A percentile compares a stretch with the other conserved stretches of the same genome.
Evolutionary conservation across 1,284 basidiomycete species (phyloP).

Genomic region (Pseudozyma hubeiensis): DNA sequence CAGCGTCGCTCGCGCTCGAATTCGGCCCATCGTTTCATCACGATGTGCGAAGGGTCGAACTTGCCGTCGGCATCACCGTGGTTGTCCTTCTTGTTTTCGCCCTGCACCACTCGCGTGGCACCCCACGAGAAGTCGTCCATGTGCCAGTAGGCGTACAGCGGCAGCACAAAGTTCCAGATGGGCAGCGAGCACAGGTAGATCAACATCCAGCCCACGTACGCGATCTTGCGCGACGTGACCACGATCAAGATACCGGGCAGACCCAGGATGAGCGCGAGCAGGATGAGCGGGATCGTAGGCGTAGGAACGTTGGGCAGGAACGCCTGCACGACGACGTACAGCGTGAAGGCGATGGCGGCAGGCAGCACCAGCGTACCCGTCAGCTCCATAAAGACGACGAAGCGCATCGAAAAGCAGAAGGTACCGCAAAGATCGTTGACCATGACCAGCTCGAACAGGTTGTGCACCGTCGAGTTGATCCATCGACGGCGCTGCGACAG

Average conservation of each 20-base stretch:
- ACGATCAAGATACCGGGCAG: conserved; percentile 71
- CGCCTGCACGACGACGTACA: conserved; percentile 68
- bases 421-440: conserved; percentile 71
- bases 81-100: conserved; percentile 64
- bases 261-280: conserved; percentile 70
- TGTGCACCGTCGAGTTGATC: conserved; percentile 72
- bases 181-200: conserved; percentile 71
- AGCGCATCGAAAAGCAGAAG: conserved; percentile 72
- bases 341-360: conserved; percentile 71
- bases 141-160: conserved; percentile 69
- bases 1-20: conserved; percentile 95
- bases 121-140: conserved; percentile 71
- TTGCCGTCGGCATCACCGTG: conserved; percentile 75
- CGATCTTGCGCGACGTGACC: conserved; percentile 70
- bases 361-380: conserved; percentile 71
- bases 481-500: conserved; percentile 71
- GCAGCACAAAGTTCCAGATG: conserved; percentile 71
- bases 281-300: conserved; percentile 63
- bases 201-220: conserved; percentile 71
- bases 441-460: conserved; percentile 70
- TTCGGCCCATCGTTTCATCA: conserved; percentile 99
- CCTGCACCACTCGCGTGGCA: conserved; percentile 69
- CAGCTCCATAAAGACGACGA: conserved; percentile 71
- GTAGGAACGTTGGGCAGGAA: conserved; percentile 53
- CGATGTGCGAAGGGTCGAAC: conserved; percentile 94